Base-by-base conservation (phyloP, 1,284 basidiomycete genomes). In the Fistulinella cinereoalba region DNA sequence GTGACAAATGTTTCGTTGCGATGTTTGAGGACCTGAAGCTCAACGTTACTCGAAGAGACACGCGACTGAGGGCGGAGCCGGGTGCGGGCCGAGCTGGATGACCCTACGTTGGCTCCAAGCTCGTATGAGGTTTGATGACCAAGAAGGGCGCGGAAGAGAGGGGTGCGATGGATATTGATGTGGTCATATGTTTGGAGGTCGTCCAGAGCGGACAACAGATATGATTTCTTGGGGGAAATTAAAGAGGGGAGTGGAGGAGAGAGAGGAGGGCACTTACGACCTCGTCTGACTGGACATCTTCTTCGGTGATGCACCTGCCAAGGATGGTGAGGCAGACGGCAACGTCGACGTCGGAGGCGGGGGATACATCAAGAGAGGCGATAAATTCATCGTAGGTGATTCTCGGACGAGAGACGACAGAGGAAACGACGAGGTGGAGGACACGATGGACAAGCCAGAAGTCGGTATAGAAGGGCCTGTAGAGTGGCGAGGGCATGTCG, bases 381-480 rank as follows among this genome's bases (percentile, higher is more conserved):
- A 71, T 47, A 38, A 82, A 79, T 6, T 64, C 56, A 0, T 68
- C 52, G 37, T 70, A 70, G 12, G 66, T 66, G 2, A 73, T 53
- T 8, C 65, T 56, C 1, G 64, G 58, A 33, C 68, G 44, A 15
- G 64, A 58, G 11, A 74, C 42, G 11, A 68, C 62, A 2, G 58
- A 59, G 1, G 64, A 62, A 21, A 80, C 57, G 1, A 80, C 47
- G 6, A 75, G 56, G 53, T 82, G 75, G 1, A 77, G 62, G 12
- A 80, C 40, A 1, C 69, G 68, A 50, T 81, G 79, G 36, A 68
- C 65, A 12, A 71, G 60, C 71, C 75, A 80, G 43, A 80, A 77
- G 1, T 59, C 44, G 1, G 47, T 43, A 53, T 72, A 83, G 46
- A 71, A 71, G 0, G 66, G 58, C 3, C 44, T 47, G 53, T 85